A percentile compares a stretch with the other conserved stretches of the same genome.
Conservation (phyloP, 129 eudicot genomes). For the Lactuca sativa region DNA sequence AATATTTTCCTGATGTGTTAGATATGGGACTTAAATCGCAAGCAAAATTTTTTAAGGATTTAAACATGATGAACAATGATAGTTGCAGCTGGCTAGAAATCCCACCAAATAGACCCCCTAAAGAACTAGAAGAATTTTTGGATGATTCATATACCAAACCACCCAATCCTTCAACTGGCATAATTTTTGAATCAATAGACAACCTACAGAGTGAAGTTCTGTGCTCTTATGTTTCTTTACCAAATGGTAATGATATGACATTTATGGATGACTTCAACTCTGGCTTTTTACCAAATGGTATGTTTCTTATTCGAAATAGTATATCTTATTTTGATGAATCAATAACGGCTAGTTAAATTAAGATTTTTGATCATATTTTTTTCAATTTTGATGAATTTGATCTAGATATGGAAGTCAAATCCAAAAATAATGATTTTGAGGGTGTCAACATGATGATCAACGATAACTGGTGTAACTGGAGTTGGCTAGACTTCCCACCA, state of each 20-base stretch:
- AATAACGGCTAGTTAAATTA: no score
- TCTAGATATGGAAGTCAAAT: constrained; percentile 5
- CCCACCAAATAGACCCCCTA: background rate
- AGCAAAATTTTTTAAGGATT: background rate
- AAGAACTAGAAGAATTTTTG: background rate
- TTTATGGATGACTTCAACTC: no score
- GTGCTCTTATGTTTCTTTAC: no score
- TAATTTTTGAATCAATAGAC: no score
- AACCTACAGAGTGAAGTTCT: no score
- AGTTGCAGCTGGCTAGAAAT: background rate
- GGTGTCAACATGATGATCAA: background rate
- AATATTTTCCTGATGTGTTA: background rate
- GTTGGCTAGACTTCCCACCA: background rate
- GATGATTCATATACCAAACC: background rate
- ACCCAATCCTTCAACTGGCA: no score
- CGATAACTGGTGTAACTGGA: background rate
- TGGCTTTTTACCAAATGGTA: background rate
- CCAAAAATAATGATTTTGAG: background rate
- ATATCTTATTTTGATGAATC: background rate
- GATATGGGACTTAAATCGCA: constrained; percentile 5
- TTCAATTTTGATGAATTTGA: no score
- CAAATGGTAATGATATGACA: no score
- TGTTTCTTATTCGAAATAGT: background rate
- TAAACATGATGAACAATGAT: background rate
- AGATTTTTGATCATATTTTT: no score